phyloP scores from a whole-genome alignment of 805 yeast species.

The Debaryomyces prosopidis region DNA sequence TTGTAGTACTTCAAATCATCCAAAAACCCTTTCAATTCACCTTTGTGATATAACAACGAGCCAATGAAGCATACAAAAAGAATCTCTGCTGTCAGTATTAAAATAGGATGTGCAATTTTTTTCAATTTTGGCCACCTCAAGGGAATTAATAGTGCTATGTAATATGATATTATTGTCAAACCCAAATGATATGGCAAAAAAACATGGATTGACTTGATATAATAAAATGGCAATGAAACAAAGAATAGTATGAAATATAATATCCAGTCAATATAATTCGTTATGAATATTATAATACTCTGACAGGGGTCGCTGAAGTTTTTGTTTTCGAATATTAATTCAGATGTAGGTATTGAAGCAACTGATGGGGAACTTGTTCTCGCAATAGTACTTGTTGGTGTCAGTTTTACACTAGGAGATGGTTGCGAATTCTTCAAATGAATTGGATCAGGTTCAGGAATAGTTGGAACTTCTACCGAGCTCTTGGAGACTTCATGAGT shows the following conservation, averaged over 20 bases:
- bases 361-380: background rate
- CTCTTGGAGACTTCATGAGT: conserved; percentile 6
- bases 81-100: conserved; percentile 64
- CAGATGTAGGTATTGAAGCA: background rate
- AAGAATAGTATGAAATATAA: conserved; percentile 49
- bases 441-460: conserved; percentile 15
- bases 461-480: background rate
- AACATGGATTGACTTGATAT: conserved; percentile 45
- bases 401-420: background rate
- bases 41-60: conserved; percentile 47
- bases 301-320: conserved; percentile 7
- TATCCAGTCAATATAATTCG: conserved; percentile 55
- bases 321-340: background rate
- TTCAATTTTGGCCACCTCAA: conserved; percentile 43
- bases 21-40: conserved; percentile 49
- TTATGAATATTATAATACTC: conserved; percentile 34
- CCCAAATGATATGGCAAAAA: conserved; percentile 64
- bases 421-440: conserved; percentile 12
- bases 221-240: conserved; percentile 62
- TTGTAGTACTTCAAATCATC: conserved; percentile 55
- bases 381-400: conserved; percentile 1
- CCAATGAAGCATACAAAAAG: conserved; percentile 63
- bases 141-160: conserved; percentile 48
- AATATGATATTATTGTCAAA: conserved; percentile 58
- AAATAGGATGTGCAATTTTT: conserved; percentile 68